Evolutionary conservation across 1,284 basidiomycete species (phyloP).

Genomic region (Pulchroboletus neoregius): DNA sequence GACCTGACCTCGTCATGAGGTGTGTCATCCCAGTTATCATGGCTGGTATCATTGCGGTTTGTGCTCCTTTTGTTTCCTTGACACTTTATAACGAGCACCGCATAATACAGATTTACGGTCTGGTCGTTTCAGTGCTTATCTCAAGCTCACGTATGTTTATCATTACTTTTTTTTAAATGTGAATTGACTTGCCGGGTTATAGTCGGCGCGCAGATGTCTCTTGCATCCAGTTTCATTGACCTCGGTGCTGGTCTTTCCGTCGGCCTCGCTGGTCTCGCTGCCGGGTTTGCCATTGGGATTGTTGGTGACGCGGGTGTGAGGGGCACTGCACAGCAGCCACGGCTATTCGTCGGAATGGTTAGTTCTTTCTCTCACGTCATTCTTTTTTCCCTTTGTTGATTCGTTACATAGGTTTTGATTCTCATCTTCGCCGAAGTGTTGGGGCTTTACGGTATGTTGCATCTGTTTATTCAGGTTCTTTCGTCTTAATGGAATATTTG

Average conservation of each 20-base stretch:
- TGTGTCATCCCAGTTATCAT: constrained; percentile 97
- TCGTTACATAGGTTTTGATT: constrained; percentile 51
- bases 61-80: constrained; percentile 3
- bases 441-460: constrained; percentile 61
- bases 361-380: constrained; percentile 13
- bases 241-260: constrained; percentile 87
- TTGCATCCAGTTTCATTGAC: constrained; percentile 85
- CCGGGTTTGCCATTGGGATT: constrained; percentile 91
- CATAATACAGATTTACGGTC: constrained; percentile 67
- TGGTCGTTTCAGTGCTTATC: constrained; percentile 90
- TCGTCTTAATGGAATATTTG: not conserved
- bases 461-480: not conserved
- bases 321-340: constrained; percentile 87
- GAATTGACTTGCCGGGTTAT: constrained; percentile 23
- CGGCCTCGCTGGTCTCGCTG: constrained; percentile 85
- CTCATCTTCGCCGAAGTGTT: constrained; percentile 86
- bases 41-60: constrained; percentile 98
- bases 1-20: constrained; percentile 93
- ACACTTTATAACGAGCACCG: not conserved
- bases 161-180: constrained; percentile 26
- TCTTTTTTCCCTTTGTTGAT: constrained; percentile 7
- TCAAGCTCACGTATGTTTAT: constrained; percentile 65
- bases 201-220: constrained; percentile 56
- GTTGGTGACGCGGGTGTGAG: constrained; percentile 95
- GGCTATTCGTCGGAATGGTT: constrained; percentile 89